Evolutionary conservation across 495 filamentous ascomycete species (phyloP).

Genomic region (Parmelia sp.): DNA sequence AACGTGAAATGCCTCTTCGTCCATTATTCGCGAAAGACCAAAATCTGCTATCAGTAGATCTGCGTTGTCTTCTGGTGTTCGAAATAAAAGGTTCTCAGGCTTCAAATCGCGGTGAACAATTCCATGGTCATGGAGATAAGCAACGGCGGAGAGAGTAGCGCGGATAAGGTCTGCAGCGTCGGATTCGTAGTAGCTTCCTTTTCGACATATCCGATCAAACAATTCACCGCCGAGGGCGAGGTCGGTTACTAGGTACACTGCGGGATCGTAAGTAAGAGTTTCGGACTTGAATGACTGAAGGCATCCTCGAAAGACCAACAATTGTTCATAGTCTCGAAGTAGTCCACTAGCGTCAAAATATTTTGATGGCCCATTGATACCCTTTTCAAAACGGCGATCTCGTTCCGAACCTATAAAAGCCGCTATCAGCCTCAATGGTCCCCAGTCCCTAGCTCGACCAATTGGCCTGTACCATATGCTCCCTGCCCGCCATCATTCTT

Average conservation of each 20-base stretch:
- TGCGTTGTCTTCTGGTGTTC: slow-evolving; percentile 52
- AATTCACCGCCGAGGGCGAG: slow-evolving; percentile 94
- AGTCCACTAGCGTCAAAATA: slow-evolving; percentile 94
- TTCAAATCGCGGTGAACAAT: slow-evolving; percentile 88
- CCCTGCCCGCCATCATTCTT: slow-evolving; percentile 90
- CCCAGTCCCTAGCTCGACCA: not conserved
- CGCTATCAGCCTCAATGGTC: slow-evolving; percentile 12
- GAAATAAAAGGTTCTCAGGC: slow-evolving; percentile 49
- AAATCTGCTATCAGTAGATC: slow-evolving; percentile 94
- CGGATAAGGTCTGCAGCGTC: slow-evolving; percentile 94
- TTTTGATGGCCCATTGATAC: slow-evolving; percentile 99
- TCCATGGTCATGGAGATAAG: slow-evolving; percentile 95
- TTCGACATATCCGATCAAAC: slow-evolving; percentile 96
- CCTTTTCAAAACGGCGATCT: slow-evolving; percentile 92
- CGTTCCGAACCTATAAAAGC: slow-evolving; percentile 73
- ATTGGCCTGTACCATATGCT: slow-evolving; percentile 76
- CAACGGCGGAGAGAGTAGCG: slow-evolving; percentile 91
- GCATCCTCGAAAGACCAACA: slow-evolving; percentile 38
- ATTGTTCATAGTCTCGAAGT: slow-evolving; percentile 99
- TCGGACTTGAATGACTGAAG: not conserved
- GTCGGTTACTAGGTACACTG: slow-evolving; percentile 94
- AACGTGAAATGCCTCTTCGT: slow-evolving; percentile 97
- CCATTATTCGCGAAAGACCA: slow-evolving; percentile 91
- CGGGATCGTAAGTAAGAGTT: not conserved
- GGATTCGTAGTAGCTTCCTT: slow-evolving; percentile 96